Base-by-base conservation (phyloP, 1,284 basidiomycete species). In the Trichosporon coremiiforme region DNA sequence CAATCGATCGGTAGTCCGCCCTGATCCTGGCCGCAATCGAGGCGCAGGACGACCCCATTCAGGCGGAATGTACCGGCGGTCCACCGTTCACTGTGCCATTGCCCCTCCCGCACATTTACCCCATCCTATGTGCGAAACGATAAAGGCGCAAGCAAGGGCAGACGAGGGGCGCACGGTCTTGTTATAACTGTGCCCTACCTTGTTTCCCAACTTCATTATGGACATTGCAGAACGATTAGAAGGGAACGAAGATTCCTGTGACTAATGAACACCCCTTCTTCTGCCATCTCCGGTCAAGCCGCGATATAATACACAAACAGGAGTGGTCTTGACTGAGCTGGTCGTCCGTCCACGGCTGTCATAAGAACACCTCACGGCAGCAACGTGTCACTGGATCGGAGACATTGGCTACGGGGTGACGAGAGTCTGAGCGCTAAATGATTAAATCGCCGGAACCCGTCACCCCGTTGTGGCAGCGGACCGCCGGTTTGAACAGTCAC, bases 141-240 rank as follows among this genome's bases (percentile, higher is more conserved):
- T 22, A 53, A 53, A 20, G 47, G 47, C 36, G 10, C 10, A 10
- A 2, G 12, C n/a, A 38, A 38, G 36, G 36, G 36, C 36, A 38
- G 36, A 38, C 36, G 36, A 53, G 9, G 47, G 20, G 47, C 47
- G 47, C 47, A 53, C 47, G 9, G 47, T 22, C 47, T 22, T 53
- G 20, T 53, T 53, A 22, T 53, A 22, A 1, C 9, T 53, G 47
- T 20, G 47, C 47, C 47, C 47, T 53, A 17, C 47, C n/a, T 20
- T 9, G 9, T 7, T 53, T 20, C 47, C 47, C n/a, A 8, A 20
- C 17, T 6, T 7, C 47, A 12, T 22, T 53, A 53, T 22, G 47
- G 9, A 53, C 47, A 53, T 53, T 53, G 47, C 47, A 53, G 47
- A 53, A 53, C 47, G 47, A 53, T 53, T 20, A 53, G 47, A 53